Conservation (phyloP, 2,329 filamentous ascomycete species). For the Tolypocladium nubicola region DNA sequence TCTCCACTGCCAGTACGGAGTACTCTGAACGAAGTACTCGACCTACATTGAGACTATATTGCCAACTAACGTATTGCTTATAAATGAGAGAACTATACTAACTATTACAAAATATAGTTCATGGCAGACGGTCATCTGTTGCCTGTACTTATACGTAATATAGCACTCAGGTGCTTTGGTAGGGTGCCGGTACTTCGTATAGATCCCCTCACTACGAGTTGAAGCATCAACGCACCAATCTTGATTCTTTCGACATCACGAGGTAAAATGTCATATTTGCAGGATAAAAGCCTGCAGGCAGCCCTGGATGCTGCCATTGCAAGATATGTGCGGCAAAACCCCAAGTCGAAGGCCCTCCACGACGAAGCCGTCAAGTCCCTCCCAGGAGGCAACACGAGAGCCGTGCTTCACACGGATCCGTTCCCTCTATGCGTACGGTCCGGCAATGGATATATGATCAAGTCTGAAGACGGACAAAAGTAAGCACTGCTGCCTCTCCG, state of each 20-base stretch:
- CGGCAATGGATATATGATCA: constrained; percentile 22
- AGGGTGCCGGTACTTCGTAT: too few relatives aligned
- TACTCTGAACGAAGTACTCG: too few relatives aligned
- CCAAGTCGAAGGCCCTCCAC: constrained; percentile 25
- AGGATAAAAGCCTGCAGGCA: constrained; percentile 6
- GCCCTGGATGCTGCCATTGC: constrained; percentile 21
- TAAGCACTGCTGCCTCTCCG: constrained; percentile 7
- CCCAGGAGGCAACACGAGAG: constrained; percentile 37
- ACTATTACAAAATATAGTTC: too few relatives aligned
- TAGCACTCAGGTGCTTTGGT: too few relatives aligned
- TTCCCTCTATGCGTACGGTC: constrained; percentile 32
- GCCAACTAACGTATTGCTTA: too few relatives aligned
- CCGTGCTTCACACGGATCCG: constrained; percentile 30
- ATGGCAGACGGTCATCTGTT: too few relatives aligned
- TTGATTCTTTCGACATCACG: too few relatives aligned
- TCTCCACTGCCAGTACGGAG: neutral
- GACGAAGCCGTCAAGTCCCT: constrained; percentile 23
- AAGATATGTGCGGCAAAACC: constrained; percentile 25
- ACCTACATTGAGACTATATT: too few relatives aligned
- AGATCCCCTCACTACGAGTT: too few relatives aligned
- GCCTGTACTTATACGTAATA: too few relatives aligned
- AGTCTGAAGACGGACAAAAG: constrained; percentile 29
- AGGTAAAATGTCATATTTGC: neutral
- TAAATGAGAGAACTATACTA: too few relatives aligned
- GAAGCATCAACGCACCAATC: too few relatives aligned